A percentile compares a stretch with the other conserved stretches of the same genome.
Evolutionary conservation across 2,329 filamentous ascomycete species (phyloP).

Genomic region (Penicillium sp.): DNA sequence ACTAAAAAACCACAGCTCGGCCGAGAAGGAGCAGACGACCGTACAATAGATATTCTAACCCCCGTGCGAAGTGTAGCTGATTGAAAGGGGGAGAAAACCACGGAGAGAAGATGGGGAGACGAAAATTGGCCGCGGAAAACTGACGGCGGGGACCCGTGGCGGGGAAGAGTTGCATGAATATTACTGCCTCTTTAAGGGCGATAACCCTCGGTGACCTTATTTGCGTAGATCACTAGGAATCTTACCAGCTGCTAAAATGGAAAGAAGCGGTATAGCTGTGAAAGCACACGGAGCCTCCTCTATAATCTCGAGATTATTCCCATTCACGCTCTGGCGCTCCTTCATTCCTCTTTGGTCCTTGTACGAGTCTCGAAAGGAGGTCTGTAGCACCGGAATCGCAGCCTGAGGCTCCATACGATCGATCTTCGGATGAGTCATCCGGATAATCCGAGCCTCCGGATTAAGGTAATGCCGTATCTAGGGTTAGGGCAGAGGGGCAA

Average conservation of each 20-base stretch:
- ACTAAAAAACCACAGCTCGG: conserved; percentile 17
- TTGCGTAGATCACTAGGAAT: conserved; percentile 11
- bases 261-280: neutral
- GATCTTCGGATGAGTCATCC: conserved; percentile 3
- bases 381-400: neutral
- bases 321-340: neutral
- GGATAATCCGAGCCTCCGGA: neutral
- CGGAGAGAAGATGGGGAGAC: conserved; percentile 18
- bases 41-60: conserved; percentile 13
- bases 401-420: conserved; percentile 1
- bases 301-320: neutral
- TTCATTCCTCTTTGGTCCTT: neutral
- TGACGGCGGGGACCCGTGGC: conserved; percentile 23
- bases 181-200: conserved; percentile 24
- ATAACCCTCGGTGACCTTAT: conserved; percentile 18
- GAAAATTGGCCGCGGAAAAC: conserved; percentile 20
- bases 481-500: conserved; percentile 23
- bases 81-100: conserved; percentile 7
- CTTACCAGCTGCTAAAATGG: neutral
- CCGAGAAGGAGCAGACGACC: conserved; percentile 14
- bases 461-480: neutral
- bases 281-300: neutral
- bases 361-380: neutral
- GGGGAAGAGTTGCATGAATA: conserved; percentile 24
- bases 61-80: conserved; percentile 13